These are phyloP conservation scores for Chalciporus chontae DNA, from an alignment of 768 basidiomycete species.

Conservation along the genomic window DNA sequence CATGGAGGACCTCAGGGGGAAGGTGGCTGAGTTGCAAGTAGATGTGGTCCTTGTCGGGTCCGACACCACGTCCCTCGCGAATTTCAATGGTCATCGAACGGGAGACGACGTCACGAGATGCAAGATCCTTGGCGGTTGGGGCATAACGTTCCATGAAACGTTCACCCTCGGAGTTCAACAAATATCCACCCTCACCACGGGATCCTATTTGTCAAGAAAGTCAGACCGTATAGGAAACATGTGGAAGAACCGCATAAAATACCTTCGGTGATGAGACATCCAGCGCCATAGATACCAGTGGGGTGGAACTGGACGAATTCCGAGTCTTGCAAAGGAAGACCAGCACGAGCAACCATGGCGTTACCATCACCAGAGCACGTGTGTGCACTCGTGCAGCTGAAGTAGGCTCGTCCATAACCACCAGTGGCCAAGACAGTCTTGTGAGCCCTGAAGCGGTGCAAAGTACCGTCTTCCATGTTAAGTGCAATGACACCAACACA, in stretches of 20 bases:
- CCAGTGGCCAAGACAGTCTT: conserved; percentile 98
- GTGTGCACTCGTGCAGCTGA: conserved; percentile 97
- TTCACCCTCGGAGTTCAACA: conserved; percentile 97
- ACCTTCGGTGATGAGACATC: conserved; percentile 99
- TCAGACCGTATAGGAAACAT: not conserved
- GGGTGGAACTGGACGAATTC: conserved; percentile 99
- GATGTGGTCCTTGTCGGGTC: conserved; percentile 96
- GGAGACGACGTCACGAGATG: conserved; percentile 98
- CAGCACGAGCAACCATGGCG: conserved; percentile 96
- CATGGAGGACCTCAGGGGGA: conserved; percentile 91
- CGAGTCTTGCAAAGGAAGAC: conserved; percentile 91
- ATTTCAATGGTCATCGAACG: conserved; percentile 99
- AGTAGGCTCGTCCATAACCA: conserved; percentile 97
- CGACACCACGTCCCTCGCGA: conserved; percentile 97
- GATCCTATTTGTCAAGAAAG: conserved; percentile 56
- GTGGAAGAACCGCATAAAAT: conserved; percentile 10
- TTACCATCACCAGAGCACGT: conserved; percentile 99
- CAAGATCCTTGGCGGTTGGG: conserved; percentile 98
- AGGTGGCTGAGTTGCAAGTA: conserved; percentile 97
- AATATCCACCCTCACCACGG: conserved; percentile 98
- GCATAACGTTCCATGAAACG: conserved; percentile 99
- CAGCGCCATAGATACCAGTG: conserved; percentile 98
- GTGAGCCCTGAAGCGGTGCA: conserved; percentile 97
- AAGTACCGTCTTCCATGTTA: conserved; percentile 99
- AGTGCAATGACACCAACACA: conserved; percentile 99